Evolutionary conservation across 1,284 basidiomycete genomes (phyloP).

Genomic region (Apiotrichum akiyoshidainum): DNA sequence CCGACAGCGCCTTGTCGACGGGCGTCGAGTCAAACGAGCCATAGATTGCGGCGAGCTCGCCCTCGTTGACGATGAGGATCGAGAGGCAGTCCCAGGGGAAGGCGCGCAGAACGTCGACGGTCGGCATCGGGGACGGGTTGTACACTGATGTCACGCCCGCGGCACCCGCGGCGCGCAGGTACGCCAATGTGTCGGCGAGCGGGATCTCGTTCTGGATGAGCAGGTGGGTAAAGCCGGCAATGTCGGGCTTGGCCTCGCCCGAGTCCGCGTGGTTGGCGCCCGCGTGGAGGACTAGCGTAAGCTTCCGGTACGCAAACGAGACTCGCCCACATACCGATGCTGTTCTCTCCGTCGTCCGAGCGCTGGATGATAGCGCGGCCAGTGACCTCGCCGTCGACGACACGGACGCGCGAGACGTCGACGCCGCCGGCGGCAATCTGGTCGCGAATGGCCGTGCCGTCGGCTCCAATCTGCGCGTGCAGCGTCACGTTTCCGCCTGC

Average conservation of each 20-base stretch:
- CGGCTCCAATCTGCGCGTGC: slow-evolving; percentile 47
- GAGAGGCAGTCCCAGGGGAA: slow-evolving; percentile 54
- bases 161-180: slow-evolving; percentile 39
- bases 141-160: slow-evolving; percentile 48
- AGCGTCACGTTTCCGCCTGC: slow-evolving; percentile 47
- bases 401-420: slow-evolving; percentile 26
- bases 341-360: slow-evolving; percentile 52
- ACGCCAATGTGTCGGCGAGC: slow-evolving; percentile 50
- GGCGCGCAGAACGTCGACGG: slow-evolving; percentile 40
- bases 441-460: slow-evolving; percentile 48
- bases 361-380: slow-evolving; percentile 54
- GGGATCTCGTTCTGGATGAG: slow-evolving; percentile 60
- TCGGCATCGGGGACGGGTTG: slow-evolving; percentile 58
- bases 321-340: slow-evolving; percentile 28
- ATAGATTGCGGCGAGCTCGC: slow-evolving; percentile 46
- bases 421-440: slow-evolving; percentile 36
- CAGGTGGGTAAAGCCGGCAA: slow-evolving; percentile 49
- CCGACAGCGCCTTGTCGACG: background rate
- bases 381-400: slow-evolving; percentile 39
- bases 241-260: slow-evolving; percentile 6
- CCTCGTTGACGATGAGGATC: slow-evolving; percentile 58
- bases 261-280: slow-evolving; percentile 44
- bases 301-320: background rate
- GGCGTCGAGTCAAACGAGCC: slow-evolving; percentile 17
- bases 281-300: slow-evolving; percentile 39